Evolutionary conservation across 805 yeast species (phyloP).

Genomic region (Priceomyces fermenticarens): DNA sequence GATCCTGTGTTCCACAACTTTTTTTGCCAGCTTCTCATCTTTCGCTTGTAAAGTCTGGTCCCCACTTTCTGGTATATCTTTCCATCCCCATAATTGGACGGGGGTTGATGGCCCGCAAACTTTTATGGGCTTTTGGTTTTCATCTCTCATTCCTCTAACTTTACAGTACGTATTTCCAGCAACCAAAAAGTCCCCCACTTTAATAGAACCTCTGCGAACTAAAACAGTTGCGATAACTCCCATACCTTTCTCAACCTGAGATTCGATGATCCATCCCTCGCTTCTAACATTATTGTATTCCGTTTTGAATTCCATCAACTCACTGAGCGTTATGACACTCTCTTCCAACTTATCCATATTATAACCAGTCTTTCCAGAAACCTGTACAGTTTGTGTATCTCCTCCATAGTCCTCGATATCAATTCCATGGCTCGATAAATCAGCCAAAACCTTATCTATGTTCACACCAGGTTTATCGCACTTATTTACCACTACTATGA

Average conservation of each 20-base stretch:
- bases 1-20: constrained; percentile 63
- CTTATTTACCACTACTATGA: constrained; percentile 90
- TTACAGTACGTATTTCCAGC: constrained; percentile 88
- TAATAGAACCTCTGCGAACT: constrained; percentile 73
- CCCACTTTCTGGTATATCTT: constrained; percentile 87
- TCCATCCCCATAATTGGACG: constrained; percentile 93
- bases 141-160: constrained; percentile 75
- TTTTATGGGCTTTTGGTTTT: constrained; percentile 59
- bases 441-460: constrained; percentile 72
- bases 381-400: constrained; percentile 83
- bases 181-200: constrained; percentile 68
- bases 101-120: constrained; percentile 85
- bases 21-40: constrained; percentile 71
- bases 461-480: constrained; percentile 80
- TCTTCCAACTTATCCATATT: constrained; percentile 91
- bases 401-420: constrained; percentile 95
- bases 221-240: constrained; percentile 86
- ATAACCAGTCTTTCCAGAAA: constrained; percentile 85
- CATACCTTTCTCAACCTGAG: constrained; percentile 74
- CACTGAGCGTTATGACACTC: constrained; percentile 80
- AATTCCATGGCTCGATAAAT: constrained; percentile 71
- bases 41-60: constrained; percentile 76
- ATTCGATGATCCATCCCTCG: constrained; percentile 91
- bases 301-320: constrained; percentile 74
- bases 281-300: constrained; percentile 46